Percentiles rank a stretch among this genome's conserved stretches.
Conservation (phyloP, 192 early-diverging fungal species). For the Backusella liffmaniae region DNA sequence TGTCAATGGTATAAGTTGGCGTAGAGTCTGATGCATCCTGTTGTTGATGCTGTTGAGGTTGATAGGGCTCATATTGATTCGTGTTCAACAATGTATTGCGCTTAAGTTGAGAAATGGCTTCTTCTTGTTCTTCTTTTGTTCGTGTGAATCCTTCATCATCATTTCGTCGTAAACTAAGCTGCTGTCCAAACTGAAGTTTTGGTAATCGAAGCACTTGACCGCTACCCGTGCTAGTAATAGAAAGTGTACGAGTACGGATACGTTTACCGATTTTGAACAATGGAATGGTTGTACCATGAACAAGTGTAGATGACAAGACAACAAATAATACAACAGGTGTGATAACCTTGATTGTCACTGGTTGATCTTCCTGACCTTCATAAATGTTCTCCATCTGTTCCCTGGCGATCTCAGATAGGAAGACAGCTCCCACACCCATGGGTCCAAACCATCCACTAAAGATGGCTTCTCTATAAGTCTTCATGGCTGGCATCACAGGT, state of each 20-base stretch:
- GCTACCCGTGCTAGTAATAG: constrained; percentile 32
- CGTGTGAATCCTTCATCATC: constrained; percentile 10
- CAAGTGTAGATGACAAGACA: constrained; percentile 76
- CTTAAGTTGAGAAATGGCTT: constrained; percentile 16
- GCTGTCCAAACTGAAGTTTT: constrained; percentile 34
- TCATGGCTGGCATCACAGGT: constrained; percentile 67
- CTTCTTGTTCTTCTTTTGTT: background rate
- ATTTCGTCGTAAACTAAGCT: constrained; percentile 1
- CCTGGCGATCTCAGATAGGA: constrained; percentile 44
- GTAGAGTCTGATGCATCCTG: background rate
- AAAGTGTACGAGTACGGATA: constrained; percentile 37
- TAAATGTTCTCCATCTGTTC: constrained; percentile 33
- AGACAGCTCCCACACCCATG: constrained; percentile 59
- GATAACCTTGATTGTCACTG: constrained; percentile 29
- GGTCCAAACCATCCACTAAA: constrained; percentile 94
- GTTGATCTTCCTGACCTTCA: constrained; percentile 6
- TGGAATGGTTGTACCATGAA: constrained; percentile 83
- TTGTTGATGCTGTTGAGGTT: background rate
- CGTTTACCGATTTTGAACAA: constrained; percentile 65
- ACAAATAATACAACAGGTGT: constrained; percentile 66
- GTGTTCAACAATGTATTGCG: constrained; percentile 29
- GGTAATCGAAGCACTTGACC: constrained; percentile 34
- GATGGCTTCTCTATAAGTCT: constrained; percentile 69
- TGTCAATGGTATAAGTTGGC: constrained; percentile 17
- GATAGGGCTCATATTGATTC: constrained; percentile 4